Conservation (phyloP, 345 rosid species). For the Murraya koenigii region DNA sequence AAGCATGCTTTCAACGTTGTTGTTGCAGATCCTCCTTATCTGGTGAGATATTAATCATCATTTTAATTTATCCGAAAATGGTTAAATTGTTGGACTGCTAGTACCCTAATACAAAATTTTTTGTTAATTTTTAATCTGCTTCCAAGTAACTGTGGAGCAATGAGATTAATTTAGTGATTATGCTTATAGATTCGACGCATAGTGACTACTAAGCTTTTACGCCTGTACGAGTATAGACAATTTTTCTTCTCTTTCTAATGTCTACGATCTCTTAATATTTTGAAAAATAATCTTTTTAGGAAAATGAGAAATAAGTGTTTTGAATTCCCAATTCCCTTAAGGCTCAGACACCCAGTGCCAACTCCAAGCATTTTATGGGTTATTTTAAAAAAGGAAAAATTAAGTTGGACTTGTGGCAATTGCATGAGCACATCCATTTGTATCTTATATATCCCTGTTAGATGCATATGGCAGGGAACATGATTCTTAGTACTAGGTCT, state of each 20-base stretch:
- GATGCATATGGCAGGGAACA: neutral
- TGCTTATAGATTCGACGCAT: no score
- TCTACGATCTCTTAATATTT: no score
- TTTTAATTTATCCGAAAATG: no score
- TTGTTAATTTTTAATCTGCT: neutral
- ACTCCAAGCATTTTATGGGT: neutral
- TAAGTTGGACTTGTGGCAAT: neutral
- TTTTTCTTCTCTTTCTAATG: no score
- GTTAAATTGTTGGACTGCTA: neutral
- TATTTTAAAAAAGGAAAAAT: neutral
- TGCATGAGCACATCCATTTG: neutral
- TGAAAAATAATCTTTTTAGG: no score
- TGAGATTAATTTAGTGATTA: no score
- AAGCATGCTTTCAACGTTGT: constrained; percentile 61
- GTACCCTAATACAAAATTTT: neutral
- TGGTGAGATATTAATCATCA: constrained; percentile 29
- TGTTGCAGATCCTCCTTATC: constrained; percentile 94
- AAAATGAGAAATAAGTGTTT: neutral
- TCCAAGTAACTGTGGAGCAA: no score
- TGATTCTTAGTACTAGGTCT: neutral
- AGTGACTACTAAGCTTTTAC: no score
- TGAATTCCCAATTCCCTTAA: neutral
- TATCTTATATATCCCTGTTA: neutral
- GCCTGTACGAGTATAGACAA: no score
- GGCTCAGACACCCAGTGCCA: neutral